Conservation (phyloP, 2,329 filamentous ascomycete genomes). For the Colletotrichum sp. region DNA sequence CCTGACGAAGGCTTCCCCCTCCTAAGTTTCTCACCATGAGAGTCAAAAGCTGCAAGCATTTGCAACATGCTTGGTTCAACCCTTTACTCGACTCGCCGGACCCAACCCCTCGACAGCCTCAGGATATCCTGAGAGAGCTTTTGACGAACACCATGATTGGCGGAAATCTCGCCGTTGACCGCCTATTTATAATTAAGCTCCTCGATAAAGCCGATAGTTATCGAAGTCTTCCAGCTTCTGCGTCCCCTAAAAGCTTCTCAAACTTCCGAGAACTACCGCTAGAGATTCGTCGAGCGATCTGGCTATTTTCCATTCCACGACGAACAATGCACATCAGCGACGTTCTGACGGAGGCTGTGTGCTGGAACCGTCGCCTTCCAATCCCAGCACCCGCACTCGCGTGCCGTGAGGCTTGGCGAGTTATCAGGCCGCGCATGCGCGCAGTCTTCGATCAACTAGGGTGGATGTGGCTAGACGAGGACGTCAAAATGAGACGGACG, state of each 20-base stretch:
- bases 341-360: neutral
- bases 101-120: neutral
- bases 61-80: neutral
- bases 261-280: neutral
- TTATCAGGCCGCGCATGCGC: neutral
- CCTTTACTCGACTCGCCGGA: accelerated
- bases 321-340: neutral
- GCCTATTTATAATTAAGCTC: neutral
- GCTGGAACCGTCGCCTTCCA: neutral
- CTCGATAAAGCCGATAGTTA: neutral
- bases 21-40: neutral
- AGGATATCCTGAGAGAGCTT: neutral
- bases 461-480: neutral
- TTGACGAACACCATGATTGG: neutral
- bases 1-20: neutral
- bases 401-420: neutral
- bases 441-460: neutral
- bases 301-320: neutral
- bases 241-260: neutral
- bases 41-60: neutral
- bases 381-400: neutral
- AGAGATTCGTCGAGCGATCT: neutral
- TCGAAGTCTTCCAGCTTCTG: neutral
- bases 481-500: neutral
- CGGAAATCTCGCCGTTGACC: neutral